A percentile compares a stretch with the other conserved stretches of the same genome.
These are phyloP conservation scores for Carex cristatella DNA, from an alignment of 176 grass and related monocot species.

Conservation along the genomic window DNA sequence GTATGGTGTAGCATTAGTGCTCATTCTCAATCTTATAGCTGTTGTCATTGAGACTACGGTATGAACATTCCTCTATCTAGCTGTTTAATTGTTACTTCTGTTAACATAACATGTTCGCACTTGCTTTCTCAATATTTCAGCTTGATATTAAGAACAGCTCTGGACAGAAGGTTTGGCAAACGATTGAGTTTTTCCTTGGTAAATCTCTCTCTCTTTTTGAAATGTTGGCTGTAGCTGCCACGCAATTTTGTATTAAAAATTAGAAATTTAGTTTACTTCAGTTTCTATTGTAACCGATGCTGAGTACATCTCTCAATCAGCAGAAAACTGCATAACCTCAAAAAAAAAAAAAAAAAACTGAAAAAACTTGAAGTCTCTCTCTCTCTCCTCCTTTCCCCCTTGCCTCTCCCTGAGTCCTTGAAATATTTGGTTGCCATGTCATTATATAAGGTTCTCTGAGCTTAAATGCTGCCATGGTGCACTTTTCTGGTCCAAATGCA, in stretches of 20 bases:
- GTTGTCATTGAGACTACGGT: slow-evolving; percentile 98
- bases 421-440: slow-evolving; percentile 15
- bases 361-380: too few species aligned
- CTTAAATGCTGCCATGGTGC: slow-evolving; percentile 24
- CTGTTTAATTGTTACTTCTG: slow-evolving; percentile 6
- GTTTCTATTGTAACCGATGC: too few species aligned
- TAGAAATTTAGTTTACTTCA: too few species aligned
- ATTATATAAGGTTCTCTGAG: neutral
- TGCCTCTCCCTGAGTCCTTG: neutral
- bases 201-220: slow-evolving; percentile 24
- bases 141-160: slow-evolving; percentile 96
- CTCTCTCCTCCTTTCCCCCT: neutral
- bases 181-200: slow-evolving; percentile 94
- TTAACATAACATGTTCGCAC: neutral
- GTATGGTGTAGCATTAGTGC: slow-evolving; percentile 58
- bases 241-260: too few species aligned
- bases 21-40: slow-evolving; percentile 79
- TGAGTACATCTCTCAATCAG: too few species aligned
- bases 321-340: too few species aligned
- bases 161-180: slow-evolving; percentile 80
- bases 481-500: neutral
- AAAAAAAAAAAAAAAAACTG: too few species aligned
- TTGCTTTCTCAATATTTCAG: slow-evolving; percentile 39
- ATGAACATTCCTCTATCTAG: slow-evolving; percentile 8
- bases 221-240: too few species aligned